Evolutionary conservation across 768 basidiomycete species (phyloP), one percentile per base, ranked within the genome.

Genomic region (Infundibulicybe gibba): DNA sequence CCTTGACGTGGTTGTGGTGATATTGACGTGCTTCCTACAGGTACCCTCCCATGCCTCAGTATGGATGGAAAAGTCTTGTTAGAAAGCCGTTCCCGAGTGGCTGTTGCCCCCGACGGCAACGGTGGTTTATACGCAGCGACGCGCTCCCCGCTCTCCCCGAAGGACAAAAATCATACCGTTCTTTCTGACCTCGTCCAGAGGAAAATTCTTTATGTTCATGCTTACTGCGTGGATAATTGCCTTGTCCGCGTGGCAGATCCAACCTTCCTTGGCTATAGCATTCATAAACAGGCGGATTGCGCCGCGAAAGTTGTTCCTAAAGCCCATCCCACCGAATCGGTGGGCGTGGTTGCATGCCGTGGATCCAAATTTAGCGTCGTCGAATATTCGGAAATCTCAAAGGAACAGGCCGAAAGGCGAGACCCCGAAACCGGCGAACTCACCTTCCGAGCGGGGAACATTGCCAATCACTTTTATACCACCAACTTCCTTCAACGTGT

Each of bases 181-280:
- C 83, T 99, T 35, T 76, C 86, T 34, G 93, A 98, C 64, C 78
- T 98, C 52, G 69, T 73, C 19, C 62, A 70, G 35, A 90, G 92
- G 54, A 80, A 82, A 35, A 70, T 98, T 52, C 77, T 83, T 48
- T 97, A 95, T 67, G 77, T 99, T 41, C 95, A 99, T 67, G 89
- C 85, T 2, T 98, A 97, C 72, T 85, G 95, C 60, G 97, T 99
- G 57, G 97, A 99, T 74, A 99, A 99, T 74, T 98, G 97, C 67
- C 87, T 99, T 49, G 97, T 97, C 52, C 83, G 86, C 51, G 91
- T 99, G 45, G 97, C 94, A 41, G 97, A 99, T 64, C 97, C 97
- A 12, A 81, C 94, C 61, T 99, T 99, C 78, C 72, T 98, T 54
- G 97, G 97, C 19, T 94, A 90, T 71, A 88, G 91, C 70, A 90